A percentile compares a stretch with the other conserved stretches of the same genome.
Conservation (phyloP, 2,329 filamentous ascomycete species). For the Cyphellophora attinorum region DNA sequence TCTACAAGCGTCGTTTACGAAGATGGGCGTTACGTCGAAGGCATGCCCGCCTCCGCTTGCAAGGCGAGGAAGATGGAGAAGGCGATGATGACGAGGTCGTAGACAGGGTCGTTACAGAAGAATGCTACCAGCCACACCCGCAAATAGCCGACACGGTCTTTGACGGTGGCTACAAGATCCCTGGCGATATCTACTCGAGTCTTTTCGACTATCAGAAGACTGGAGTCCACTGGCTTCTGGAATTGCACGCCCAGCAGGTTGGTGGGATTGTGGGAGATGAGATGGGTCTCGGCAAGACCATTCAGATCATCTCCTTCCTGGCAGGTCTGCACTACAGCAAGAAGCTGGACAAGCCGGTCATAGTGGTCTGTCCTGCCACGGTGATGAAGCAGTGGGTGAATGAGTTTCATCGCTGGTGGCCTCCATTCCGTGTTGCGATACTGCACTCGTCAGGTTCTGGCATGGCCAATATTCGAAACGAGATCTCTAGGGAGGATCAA, state of each 20-base stretch:
- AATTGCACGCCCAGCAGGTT: constrained; percentile 79
- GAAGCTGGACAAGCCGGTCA: constrained; percentile 71
- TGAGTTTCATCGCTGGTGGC: constrained; percentile 98
- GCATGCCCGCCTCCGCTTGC: constrained; percentile 44
- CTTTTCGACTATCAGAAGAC: constrained; percentile 97
- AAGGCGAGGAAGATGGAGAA: constrained; percentile 20
- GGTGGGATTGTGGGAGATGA: constrained; percentile 95
- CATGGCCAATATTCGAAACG: constrained; percentile 69
- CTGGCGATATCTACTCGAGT: constrained; percentile 85
- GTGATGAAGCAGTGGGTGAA: constrained; percentile 97
- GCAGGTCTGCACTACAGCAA: constrained; percentile 88
- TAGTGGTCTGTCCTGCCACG: constrained; percentile 88
- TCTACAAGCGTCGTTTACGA: constrained; percentile 66
- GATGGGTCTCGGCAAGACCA: constrained; percentile 97
- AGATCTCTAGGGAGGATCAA: constrained; percentile 53
- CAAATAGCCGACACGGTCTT: constrained; percentile 67
- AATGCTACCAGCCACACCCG: constrained; percentile 84
- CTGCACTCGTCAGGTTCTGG: constrained; percentile 91
- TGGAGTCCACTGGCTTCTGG: constrained; percentile 90
- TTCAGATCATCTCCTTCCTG: constrained; percentile 70
- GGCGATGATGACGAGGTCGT: constrained; percentile 32
- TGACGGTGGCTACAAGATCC: constrained; percentile 66
- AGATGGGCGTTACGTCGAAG: constrained; percentile 63
- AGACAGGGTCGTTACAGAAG: constrained; percentile 28
- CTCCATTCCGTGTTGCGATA: constrained; percentile 91